These are phyloP conservation scores for Ichthyophonus hoferi DNA, from an alignment of 208 protist species.

Conservation along the genomic window DNA sequence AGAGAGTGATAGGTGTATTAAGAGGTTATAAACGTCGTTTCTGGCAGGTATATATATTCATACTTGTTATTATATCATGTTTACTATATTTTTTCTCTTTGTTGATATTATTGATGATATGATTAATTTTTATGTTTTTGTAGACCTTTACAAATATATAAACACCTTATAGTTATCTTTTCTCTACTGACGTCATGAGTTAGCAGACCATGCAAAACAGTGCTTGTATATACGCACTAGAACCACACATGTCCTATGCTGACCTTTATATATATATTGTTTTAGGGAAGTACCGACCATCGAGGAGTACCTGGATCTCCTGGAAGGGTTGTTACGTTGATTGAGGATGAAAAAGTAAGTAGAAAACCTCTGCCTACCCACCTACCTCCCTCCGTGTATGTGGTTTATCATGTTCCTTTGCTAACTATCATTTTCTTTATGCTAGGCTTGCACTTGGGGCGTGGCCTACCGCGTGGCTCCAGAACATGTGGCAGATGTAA, in stretches of 20 bases:
- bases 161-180: no score
- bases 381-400: not conserved
- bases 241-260: no score
- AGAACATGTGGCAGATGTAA: not conserved
- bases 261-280: no score
- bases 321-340: slow-evolving; percentile 10
- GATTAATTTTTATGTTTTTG: no score
- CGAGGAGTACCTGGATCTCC: slow-evolving; percentile 4
- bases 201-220: no score
- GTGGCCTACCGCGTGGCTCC: slow-evolving; percentile 7
- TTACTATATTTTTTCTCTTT: no score
- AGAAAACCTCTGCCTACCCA: not conserved
- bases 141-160: no score
- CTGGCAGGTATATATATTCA: not conserved
- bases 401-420: not conserved
- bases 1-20: not conserved
- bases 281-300: slow-evolving; percentile 21
- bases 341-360: slow-evolving; percentile 19
- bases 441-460: not conserved
- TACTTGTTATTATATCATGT: no score
- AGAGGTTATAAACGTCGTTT: slow-evolving; percentile 4
- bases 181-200: no score
- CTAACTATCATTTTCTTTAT: not conserved
- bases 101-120: no score
- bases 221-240: no score